phyloP scores from a whole-genome alignment of 2,329 filamentous ascomycete species.

The Sclerotinia trifoliorum region DNA sequence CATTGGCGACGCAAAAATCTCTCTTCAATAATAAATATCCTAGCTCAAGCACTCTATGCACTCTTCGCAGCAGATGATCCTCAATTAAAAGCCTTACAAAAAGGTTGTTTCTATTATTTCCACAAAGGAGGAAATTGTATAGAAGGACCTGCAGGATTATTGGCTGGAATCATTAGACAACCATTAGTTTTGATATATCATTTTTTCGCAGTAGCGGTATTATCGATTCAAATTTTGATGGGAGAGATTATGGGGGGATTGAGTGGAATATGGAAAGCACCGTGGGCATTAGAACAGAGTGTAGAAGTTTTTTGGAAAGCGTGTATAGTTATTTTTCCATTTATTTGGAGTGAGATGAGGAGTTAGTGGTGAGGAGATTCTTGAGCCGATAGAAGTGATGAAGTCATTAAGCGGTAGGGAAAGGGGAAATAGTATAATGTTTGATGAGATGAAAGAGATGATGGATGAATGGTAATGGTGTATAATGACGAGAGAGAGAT shows the following conservation, averaged over 20 bases:
- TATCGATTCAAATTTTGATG: constrained; percentile 69
- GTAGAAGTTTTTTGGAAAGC: constrained; percentile 76
- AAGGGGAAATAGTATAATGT: constrained; percentile 5
- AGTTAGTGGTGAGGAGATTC: constrained; percentile 24
- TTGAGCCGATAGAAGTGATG: not conserved
- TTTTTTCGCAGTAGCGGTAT: constrained; percentile 91
- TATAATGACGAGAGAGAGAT: not conserved
- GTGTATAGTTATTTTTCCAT: constrained; percentile 77
- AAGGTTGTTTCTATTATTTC: constrained; percentile 93
- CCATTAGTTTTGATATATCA: constrained; percentile 82
- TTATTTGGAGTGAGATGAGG: constrained; percentile 67
- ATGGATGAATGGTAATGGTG: not conserved
- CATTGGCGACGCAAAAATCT: constrained; percentile 85
- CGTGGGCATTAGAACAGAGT: constrained; percentile 63
- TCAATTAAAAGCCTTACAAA: constrained; percentile 76
- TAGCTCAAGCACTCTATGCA: constrained; percentile 90
- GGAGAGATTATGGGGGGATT: constrained; percentile 50
- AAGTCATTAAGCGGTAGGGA: not conserved
- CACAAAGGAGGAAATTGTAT: constrained; percentile 68
- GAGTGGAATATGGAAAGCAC: constrained; percentile 55
- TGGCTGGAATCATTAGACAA: constrained; percentile 76
- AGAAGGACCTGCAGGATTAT: constrained; percentile 75
- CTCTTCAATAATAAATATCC: constrained; percentile 90
- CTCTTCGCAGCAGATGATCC: constrained; percentile 84
- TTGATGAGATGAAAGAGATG: constrained; percentile 1